Conservation (phyloP, 1,284 basidiomycete genomes). For the Ceratobasidium sp. region DNA sequence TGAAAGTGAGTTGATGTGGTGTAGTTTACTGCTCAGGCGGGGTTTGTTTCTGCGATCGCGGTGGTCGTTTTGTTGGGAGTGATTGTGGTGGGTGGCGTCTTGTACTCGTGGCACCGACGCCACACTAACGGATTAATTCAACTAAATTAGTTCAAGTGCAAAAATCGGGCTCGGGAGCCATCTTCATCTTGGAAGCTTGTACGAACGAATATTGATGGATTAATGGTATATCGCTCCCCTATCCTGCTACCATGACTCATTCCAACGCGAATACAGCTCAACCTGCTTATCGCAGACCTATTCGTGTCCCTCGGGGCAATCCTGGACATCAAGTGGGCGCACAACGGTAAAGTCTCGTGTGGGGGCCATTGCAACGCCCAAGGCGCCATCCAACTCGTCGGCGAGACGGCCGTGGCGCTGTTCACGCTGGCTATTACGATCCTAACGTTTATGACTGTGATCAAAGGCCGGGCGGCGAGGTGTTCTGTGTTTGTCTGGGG, state of each 20-base stretch:
- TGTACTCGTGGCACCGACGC: background rate
- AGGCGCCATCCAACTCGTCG: conserved; percentile 42
- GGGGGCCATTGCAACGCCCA: conserved; percentile 42
- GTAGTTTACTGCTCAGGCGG: conserved; percentile 39
- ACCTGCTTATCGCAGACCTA: conserved; percentile 42
- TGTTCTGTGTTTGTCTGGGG: conserved; percentile 28
- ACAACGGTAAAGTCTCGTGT: conserved; percentile 38
- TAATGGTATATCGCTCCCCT: conserved; percentile 22
- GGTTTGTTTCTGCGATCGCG: conserved; percentile 37
- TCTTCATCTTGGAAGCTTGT: background rate
- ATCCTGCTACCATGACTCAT: background rate
- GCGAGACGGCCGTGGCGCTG: conserved; percentile 42
- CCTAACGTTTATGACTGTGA: conserved; percentile 41
- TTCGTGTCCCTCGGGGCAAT: conserved; percentile 42
- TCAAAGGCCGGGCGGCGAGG: conserved; percentile 11
- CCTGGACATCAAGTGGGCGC: conserved; percentile 40
- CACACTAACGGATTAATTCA: background rate
- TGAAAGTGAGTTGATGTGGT: background rate
- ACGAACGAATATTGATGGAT: conserved; percentile 31
- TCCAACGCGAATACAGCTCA: conserved; percentile 22
- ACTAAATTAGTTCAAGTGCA: background rate
- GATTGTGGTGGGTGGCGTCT: background rate
- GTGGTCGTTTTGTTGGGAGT: conserved; percentile 22
- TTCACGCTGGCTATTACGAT: conserved; percentile 41
- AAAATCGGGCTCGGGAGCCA: background rate